Evolutionary conservation across 2,329 filamentous ascomycete genomes (phyloP).

Genomic region (Arthroderma sp.): DNA sequence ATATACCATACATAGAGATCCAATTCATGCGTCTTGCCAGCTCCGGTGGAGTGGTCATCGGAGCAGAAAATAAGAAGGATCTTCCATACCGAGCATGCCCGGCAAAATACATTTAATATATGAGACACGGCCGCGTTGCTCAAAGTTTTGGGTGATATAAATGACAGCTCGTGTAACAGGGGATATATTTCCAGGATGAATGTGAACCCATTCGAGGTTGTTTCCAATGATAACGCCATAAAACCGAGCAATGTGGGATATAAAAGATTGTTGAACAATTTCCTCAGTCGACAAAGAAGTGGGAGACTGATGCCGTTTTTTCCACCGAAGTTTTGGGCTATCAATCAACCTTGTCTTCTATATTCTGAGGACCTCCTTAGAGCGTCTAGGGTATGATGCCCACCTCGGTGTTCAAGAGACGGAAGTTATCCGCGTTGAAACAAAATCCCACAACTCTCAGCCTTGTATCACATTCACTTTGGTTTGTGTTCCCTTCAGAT

Average conservation of each 20-base stretch:
- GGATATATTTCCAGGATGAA: conserved; percentile 18
- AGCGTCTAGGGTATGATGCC: too few species aligned
- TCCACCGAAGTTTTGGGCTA: too few species aligned
- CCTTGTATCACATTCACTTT: too few species aligned
- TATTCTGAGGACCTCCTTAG: too few species aligned
- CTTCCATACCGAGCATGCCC: conserved; percentile 11
- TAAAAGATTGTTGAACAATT: conserved; percentile 12
- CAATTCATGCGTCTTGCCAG: conserved; percentile 18
- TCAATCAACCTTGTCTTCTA: too few species aligned
- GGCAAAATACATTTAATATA: conserved; percentile 17
- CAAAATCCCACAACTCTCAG: too few species aligned
- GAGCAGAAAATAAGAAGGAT: conserved; percentile 22
- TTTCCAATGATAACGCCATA: conserved; percentile 19
- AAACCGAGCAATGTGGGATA: conserved; percentile 17
- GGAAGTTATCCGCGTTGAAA: too few species aligned
- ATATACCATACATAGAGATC: conserved; percentile 19
- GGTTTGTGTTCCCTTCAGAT: too few species aligned
- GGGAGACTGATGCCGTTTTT: too few species aligned
- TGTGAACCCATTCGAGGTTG: conserved; percentile 17
- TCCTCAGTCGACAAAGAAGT: too few species aligned
- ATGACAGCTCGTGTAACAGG: conserved; percentile 13
- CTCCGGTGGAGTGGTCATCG: conserved; percentile 22
- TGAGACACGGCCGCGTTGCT: conserved; percentile 19
- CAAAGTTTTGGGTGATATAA: conserved; percentile 14
- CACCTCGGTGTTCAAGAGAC: too few species aligned